Base-by-base conservation (phyloP, 192 early-diverging fungal species). In the Entophlyctis helioformis region DNA sequence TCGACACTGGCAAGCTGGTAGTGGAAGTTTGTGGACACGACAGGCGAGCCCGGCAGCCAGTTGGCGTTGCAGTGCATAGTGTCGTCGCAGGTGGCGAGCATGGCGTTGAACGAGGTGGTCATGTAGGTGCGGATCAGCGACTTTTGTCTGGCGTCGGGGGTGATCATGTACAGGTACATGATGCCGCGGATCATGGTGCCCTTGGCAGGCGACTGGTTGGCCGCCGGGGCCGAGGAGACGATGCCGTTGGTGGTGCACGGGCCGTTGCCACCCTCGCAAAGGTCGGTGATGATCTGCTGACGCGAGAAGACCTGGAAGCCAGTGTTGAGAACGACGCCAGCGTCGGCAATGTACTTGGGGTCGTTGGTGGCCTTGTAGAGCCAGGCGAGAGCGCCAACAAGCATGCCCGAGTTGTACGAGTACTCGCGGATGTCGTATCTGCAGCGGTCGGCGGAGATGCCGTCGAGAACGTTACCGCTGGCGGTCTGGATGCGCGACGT, bases 301-400 rank as follows among this genome's bases (percentile, higher is more conserved):
- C 31, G 16, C 2, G 48, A 20, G 26, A 48, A 63, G 13, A 27
- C 23, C 12, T 39, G 15, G 11, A 57, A 12, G 18, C 39, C 26
- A 27, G 39, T 39, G 32, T 21, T 42, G 32, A 53, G 22, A 15
- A 63, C 2, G 20, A 19, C 25, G 11, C 25, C 24, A 1, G 60
- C 60, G 24, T 55, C 60, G 39, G 35, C 39, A 8, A 57, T 1
- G 33, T 46, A 57, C 18, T 39, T 9, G 2, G 18, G 46, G 4
- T 49, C 20, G 6, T 46, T 37, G 27, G 61, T 49, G 1, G 56
- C 61, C 43, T 63, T 43, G 46, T 53, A 57, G 36, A 63, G 42
- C 50, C 51, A 57, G 9, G 44, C 50, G 15, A 58, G 29, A 8
- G 33, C 54, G 31, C 46, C 45, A 16, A 48, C 6, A 10, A 63